phyloP scores from a whole-genome alignment of 2,329 filamentous ascomycete genomes.

The Arthrinium phaeospermum region DNA sequence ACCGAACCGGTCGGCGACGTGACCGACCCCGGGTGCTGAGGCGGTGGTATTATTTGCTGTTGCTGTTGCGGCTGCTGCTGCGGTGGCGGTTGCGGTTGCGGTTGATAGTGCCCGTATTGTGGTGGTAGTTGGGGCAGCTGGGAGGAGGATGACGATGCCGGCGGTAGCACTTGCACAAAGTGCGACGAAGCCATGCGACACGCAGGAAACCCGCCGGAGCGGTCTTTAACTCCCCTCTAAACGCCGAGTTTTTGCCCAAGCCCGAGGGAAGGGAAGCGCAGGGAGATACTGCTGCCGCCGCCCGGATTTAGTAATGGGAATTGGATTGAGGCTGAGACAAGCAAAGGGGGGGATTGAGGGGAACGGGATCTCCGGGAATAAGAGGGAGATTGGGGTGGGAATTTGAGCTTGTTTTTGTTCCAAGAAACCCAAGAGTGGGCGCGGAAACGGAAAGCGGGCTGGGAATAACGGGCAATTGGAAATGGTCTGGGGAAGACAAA shows the following conservation, averaged over 20 bases:
- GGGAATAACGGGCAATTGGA: slow-evolving; percentile 15
- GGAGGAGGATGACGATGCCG: not conserved
- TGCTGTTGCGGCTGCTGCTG: not conserved
- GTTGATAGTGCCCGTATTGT: not conserved
- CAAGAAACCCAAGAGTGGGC: not conserved
- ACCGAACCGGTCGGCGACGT: not conserved
- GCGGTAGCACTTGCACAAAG: slow-evolving; percentile 13
- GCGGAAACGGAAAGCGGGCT: not conserved
- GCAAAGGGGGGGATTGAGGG: not conserved
- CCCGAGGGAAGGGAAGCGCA: not conserved
- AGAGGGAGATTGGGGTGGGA: slow-evolving; percentile 11
- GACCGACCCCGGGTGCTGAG: not conserved
- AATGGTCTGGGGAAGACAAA: slow-evolving; percentile 1
- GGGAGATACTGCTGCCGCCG: not conserved
- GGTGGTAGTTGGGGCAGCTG: not conserved
- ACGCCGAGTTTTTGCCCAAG: not conserved
- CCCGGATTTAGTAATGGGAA: not conserved
- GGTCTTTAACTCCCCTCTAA: not conserved
- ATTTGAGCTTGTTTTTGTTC: slow-evolving; percentile 17
- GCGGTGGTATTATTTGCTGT: not conserved
- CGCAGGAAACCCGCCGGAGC: not conserved
- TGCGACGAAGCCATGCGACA: slow-evolving; percentile 18
- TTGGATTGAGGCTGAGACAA: slow-evolving; percentile 7
- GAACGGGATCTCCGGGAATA: slow-evolving; percentile 16
- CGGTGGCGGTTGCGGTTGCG: not conserved